Evolutionary conservation across 1,284 basidiomycete genomes (phyloP).

Genomic region (Ceratobasidium sp.): DNA sequence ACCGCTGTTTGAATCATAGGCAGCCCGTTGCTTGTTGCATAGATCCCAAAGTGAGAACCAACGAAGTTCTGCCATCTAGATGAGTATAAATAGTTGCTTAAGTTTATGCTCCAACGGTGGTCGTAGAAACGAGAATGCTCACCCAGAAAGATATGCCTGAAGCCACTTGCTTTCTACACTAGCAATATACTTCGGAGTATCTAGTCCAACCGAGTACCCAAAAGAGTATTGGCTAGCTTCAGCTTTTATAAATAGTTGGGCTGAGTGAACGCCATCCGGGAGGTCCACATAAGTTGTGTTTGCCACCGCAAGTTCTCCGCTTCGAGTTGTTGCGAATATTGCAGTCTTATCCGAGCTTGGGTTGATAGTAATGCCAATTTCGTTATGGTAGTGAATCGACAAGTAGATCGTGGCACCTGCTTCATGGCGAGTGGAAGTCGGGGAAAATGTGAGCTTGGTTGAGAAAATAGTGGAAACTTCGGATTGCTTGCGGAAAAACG

Average conservation of each 20-base stretch:
- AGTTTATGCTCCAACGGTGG: background rate
- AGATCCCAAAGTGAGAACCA: constrained; percentile 34
- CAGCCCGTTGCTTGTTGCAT: constrained; percentile 32
- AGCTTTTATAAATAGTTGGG: constrained; percentile 45
- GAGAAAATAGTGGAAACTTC: constrained; percentile 38
- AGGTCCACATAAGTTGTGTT: constrained; percentile 40
- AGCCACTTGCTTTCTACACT: constrained; percentile 45
- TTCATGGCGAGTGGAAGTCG: constrained; percentile 45
- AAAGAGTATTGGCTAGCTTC: constrained; percentile 41
- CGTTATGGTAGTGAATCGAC: constrained; percentile 46
- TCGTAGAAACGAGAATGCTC: background rate
- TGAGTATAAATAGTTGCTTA: background rate
- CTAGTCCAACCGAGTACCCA: constrained; percentile 31
- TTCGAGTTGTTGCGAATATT: constrained; percentile 44
- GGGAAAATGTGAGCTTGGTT: constrained; percentile 40
- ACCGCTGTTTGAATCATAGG: constrained; percentile 36
- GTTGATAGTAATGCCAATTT: constrained; percentile 45
- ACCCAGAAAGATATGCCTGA: constrained; percentile 44
- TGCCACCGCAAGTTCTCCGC: constrained; percentile 31
- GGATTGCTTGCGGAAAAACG: constrained; percentile 49
- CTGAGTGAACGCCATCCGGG: constrained; percentile 10
- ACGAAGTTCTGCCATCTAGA: constrained; percentile 46
- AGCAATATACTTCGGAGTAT: constrained; percentile 19
- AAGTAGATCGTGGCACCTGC: constrained; percentile 45
- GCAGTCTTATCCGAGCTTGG: constrained; percentile 38